These are phyloP conservation scores for Acanthamoeba culbertsoni DNA, from an alignment of 208 protist species.

Conservation along the genomic window DNA sequence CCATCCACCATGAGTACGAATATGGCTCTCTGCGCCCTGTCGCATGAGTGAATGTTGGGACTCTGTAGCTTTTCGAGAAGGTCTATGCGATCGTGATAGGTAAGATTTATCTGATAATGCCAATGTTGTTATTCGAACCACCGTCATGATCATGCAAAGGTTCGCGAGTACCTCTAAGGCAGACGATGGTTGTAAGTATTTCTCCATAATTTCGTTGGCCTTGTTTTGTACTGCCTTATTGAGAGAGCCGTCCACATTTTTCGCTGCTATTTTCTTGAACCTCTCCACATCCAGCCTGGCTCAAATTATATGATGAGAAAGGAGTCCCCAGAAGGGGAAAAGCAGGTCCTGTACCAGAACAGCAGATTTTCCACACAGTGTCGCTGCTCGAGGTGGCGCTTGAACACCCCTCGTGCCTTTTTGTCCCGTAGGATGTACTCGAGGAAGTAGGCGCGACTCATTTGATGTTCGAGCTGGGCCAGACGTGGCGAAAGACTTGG, in stretches of 20 bases:
- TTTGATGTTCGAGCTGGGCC: neutral
- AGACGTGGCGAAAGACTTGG: neutral
- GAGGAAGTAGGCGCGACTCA: constrained; percentile 45
- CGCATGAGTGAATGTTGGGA: neutral
- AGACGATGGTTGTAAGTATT: constrained; percentile 1
- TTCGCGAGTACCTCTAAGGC: neutral
- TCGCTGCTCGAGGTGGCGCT: neutral
- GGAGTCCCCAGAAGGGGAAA: too few relatives aligned
- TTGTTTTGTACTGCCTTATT: neutral
- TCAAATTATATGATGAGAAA: neutral
- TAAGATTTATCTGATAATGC: neutral
- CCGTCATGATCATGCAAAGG: neutral
- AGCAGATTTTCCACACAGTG: constrained; percentile 52
- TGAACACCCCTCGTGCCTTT: neutral
- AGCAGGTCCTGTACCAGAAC: neutral
- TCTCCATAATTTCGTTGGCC: neutral
- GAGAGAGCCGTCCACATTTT: neutral
- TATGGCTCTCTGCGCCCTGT: constrained; percentile 22
- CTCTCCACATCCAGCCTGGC: constrained; percentile 10
- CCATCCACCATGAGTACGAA: constrained; percentile 54
- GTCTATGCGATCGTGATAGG: constrained; percentile 1
- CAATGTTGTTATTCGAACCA: too few relatives aligned
- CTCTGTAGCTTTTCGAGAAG: neutral
- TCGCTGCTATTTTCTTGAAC: neutral
- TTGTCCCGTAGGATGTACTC: constrained; percentile 41